Evolutionary conservation across 345 rosid genomes (phyloP).

Genomic region (Eucalyptus tenuipes): DNA sequence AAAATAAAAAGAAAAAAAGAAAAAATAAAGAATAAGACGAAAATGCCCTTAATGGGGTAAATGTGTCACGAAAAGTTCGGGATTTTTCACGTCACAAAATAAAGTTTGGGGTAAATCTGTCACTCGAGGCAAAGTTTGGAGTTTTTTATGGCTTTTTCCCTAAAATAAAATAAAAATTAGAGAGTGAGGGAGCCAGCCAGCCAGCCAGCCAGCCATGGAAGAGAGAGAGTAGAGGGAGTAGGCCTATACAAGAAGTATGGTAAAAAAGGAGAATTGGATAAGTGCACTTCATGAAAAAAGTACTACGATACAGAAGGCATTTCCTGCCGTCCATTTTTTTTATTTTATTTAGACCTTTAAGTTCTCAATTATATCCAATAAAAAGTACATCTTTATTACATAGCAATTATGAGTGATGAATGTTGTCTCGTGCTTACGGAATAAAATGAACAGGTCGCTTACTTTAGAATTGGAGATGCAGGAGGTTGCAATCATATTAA

Average conservation of each 20-base stretch:
- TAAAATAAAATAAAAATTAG: too few relatives aligned
- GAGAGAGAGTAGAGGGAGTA: background rate
- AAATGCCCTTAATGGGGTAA: too few relatives aligned
- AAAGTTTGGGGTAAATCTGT: too few relatives aligned
- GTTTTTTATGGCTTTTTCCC: too few relatives aligned
- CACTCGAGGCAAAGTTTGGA: too few relatives aligned
- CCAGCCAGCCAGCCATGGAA: background rate
- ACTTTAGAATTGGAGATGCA: background rate
- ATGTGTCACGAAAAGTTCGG: too few relatives aligned
- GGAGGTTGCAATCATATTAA: background rate
- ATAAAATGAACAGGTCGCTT: background rate
- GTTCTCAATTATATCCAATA: background rate
- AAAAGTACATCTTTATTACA: background rate
- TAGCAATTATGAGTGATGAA: background rate
- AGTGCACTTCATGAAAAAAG: background rate
- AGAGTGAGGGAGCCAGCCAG: background rate
- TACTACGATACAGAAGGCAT: background rate
- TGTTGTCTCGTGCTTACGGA: background rate
- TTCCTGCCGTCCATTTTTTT: background rate
- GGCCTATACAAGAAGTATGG: background rate
- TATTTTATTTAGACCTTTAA: background rate
- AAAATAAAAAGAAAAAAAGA: too few relatives aligned
- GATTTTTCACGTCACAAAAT: too few relatives aligned
- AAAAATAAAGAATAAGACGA: too few relatives aligned
- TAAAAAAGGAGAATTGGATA: background rate